These are phyloP conservation scores for Hypoxylon sp. DNA, from an alignment of 2,329 filamentous ascomycete species.

Conservation along the genomic window DNA sequence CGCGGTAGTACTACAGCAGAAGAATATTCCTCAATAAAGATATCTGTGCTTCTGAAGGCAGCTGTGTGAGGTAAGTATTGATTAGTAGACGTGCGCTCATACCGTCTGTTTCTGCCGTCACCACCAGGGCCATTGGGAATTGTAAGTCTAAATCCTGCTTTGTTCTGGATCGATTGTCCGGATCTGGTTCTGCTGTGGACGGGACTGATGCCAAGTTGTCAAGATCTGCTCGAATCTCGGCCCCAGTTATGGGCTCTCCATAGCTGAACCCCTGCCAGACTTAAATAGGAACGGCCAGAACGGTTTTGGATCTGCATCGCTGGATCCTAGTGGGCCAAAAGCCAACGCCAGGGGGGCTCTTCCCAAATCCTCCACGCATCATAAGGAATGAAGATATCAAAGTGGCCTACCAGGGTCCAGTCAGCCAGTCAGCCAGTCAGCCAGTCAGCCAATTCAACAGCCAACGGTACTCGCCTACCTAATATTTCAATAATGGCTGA, in stretches of 20 bases:
- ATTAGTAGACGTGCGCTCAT: not conserved
- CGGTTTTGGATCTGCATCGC: slow-evolving; percentile 11
- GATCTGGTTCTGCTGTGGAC: not conserved
- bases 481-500: slow-evolving; percentile 14
- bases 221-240: slow-evolving; percentile 6
- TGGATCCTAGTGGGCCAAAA: slow-evolving; percentile 27
- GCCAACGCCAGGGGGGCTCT: slow-evolving; percentile 21
- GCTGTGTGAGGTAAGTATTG: not conserved
- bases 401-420: slow-evolving; percentile 13
- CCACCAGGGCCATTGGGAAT: not conserved
- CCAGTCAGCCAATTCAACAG: slow-evolving; percentile 2
- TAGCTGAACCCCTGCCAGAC: slow-evolving; percentile 7
- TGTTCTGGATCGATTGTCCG: not conserved
- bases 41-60: not conserved
- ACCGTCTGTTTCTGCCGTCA: not conserved
- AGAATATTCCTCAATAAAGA: not conserved
- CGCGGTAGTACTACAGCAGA: slow-evolving; percentile 4
- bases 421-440: slow-evolving; percentile 2
- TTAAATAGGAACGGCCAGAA: slow-evolving; percentile 12
- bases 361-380: slow-evolving; percentile 28
- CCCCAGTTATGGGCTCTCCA: not conserved
- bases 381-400: slow-evolving; percentile 23
- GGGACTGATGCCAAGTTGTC: slow-evolving; percentile 23
- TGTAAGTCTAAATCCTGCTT: not conserved
- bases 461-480: not conserved